phyloP scores from a whole-genome alignment of 805 yeast species.

The Scheffersomyces lignosus region DNA sequence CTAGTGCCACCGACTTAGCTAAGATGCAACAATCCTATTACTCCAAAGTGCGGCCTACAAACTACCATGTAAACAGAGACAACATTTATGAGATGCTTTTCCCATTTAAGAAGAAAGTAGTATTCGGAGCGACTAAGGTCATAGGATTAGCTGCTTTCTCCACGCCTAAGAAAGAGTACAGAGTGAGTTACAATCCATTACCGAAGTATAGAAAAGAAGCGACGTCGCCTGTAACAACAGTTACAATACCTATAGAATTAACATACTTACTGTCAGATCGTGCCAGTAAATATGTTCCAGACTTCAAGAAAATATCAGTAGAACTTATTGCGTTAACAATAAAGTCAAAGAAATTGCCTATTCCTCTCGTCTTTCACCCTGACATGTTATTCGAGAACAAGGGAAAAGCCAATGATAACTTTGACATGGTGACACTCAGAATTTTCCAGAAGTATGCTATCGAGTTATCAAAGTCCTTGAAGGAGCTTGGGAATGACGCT shows the following conservation, averaged over 20 bases:
- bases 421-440: conserved; percentile 30
- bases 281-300: conserved; percentile 17
- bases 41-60: conserved; percentile 13
- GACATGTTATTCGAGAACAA: conserved; percentile 37
- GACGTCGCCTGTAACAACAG: conserved; percentile 12
- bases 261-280: conserved; percentile 23
- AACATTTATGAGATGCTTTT: conserved; percentile 27
- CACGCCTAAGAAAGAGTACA: conserved; percentile 31
- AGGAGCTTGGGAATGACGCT: conserved; percentile 21
- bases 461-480: conserved; percentile 24
- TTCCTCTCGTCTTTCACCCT: conserved; percentile 35
- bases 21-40: conserved; percentile 31
- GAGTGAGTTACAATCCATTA: conserved; percentile 23
- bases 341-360: conserved; percentile 30
- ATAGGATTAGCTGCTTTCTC: conserved; percentile 34
- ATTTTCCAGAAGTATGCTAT: conserved; percentile 32
- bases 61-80: conserved; percentile 5
- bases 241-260: conserved; percentile 32
- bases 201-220: conserved; percentile 12
- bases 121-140: conserved; percentile 30
- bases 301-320: conserved; percentile 25
- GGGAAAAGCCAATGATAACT: conserved; percentile 25
- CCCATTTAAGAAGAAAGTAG: conserved; percentile 29
- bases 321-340: conserved; percentile 33
- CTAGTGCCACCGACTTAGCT: conserved; percentile 24